phyloP scores from a whole-genome alignment of 352 stramenopile genomes.

The Hyaloperonospora brassicae region DNA sequence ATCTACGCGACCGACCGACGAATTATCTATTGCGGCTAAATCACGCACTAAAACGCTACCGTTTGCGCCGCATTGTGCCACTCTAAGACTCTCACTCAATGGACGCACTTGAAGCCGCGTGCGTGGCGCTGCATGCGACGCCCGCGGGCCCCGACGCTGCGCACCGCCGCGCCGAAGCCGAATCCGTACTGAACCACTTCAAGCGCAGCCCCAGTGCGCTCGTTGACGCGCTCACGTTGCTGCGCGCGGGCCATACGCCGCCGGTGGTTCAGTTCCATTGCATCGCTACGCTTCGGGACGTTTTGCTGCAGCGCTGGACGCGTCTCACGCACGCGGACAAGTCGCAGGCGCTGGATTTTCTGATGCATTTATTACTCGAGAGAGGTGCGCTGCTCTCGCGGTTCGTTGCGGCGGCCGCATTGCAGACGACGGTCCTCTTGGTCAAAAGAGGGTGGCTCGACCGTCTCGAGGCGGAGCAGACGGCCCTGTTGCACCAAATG shows the following conservation, averaged over 20 bases:
- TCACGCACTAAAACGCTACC: too few relatives aligned
- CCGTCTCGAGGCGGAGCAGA: conserved; percentile 38
- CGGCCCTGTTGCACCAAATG: conserved; percentile 66
- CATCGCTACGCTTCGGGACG: conserved; percentile 63
- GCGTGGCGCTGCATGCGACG: conserved; percentile 58
- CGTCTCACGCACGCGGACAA: conserved; percentile 40
- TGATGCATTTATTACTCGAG: conserved; percentile 76
- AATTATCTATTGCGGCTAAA: too few relatives aligned
- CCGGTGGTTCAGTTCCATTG: conserved; percentile 78
- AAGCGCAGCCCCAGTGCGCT: conserved; percentile 70
- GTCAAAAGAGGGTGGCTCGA: conserved; percentile 82
- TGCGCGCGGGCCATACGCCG: conserved; percentile 26
- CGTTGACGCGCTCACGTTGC: conserved; percentile 45
- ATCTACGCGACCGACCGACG: too few relatives aligned
- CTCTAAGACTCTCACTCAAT: conserved; percentile 18
- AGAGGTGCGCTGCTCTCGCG: conserved; percentile 38
- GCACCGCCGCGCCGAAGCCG: conserved; percentile 49
- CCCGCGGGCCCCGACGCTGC: conserved; percentile 40
- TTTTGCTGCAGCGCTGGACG: conserved; percentile 63
- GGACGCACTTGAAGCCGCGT: conserved; percentile 59
- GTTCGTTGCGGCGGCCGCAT: conserved; percentile 51
- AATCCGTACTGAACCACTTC: conserved; percentile 65
- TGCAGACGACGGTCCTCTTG: conserved; percentile 68
- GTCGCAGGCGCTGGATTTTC: conserved; percentile 50
- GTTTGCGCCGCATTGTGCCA: too few relatives aligned